Conservation (phyloP, 2,329 filamentous ascomycete species). For the Fusarium sp. region DNA sequence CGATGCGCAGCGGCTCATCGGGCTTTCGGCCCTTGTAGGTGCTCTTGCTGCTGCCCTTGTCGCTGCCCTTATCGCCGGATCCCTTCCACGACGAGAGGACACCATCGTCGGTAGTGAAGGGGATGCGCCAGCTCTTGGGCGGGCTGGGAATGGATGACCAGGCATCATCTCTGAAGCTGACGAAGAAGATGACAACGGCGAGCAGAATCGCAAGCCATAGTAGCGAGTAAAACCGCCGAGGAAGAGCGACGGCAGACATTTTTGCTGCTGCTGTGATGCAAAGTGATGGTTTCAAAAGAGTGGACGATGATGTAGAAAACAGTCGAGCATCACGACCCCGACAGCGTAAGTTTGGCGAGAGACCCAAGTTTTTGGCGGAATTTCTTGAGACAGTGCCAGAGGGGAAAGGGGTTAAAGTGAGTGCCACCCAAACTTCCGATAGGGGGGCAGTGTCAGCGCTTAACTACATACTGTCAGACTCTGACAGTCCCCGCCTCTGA, state of each 20-base stretch:
- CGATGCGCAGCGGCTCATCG: constrained; percentile 36
- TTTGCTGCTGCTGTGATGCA: neutral
- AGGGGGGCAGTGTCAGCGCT: constrained; percentile 1
- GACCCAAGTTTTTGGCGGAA: constrained; percentile 9
- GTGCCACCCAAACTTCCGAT: neutral
- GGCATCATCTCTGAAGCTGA: constrained; percentile 34
- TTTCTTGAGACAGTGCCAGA: neutral
- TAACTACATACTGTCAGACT: neutral
- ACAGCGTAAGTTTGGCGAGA: neutral
- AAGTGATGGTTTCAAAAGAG: constrained; percentile 1
- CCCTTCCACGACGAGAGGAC: constrained; percentile 38
- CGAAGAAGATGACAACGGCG: constrained; percentile 32
- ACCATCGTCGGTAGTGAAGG: constrained; percentile 42
- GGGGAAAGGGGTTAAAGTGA: constrained; percentile 4
- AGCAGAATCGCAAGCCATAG: constrained; percentile 36
- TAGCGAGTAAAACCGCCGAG: constrained; percentile 37
- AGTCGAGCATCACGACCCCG: constrained; percentile 12
- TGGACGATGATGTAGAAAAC: constrained; percentile 10
- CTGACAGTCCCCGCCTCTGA: neutral
- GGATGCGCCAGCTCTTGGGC: constrained; percentile 37
- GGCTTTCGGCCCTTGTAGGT: constrained; percentile 2
- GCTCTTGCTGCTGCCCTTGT: neutral
- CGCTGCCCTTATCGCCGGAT: constrained; percentile 3
- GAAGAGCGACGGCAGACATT: constrained; percentile 36
- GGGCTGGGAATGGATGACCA: constrained; percentile 38